Evolutionary conservation across 2,329 filamentous ascomycete genomes (phyloP).

Genomic region (Leptographium lundbergii): DNA sequence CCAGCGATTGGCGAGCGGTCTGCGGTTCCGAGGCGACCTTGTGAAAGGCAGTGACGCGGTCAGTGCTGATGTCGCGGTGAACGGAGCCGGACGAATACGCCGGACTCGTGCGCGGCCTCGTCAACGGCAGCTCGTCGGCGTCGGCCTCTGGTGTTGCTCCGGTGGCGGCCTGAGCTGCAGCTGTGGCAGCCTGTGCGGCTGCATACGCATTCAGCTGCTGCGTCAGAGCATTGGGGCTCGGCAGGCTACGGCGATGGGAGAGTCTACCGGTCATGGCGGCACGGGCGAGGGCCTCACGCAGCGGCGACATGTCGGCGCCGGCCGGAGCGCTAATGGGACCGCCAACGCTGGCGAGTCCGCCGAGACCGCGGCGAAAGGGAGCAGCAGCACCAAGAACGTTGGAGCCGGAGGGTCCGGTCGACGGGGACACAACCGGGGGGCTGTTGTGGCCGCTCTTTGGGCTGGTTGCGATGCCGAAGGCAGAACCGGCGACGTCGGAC

Average conservation of each 20-base stretch:
- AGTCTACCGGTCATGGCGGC: constrained; percentile 5
- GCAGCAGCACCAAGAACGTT: neutral
- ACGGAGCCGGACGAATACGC: neutral
- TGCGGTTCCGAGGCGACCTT: neutral
- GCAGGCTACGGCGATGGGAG: constrained; percentile 10
- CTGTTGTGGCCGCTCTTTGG: neutral
- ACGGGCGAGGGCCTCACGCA: constrained; percentile 11
- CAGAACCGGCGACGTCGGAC: neutral
- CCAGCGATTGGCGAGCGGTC: neutral
- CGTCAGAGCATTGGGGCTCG: constrained; percentile 7
- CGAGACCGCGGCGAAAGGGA: constrained; percentile 6
- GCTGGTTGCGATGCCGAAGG: neutral
- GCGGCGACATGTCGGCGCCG: constrained; percentile 8
- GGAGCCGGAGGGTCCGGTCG: neutral
- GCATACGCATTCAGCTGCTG: constrained; percentile 6
- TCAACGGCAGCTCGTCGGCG: neutral
- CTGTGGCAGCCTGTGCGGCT: neutral
- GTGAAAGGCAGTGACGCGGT: neutral
- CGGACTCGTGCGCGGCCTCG: neutral
- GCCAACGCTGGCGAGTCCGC: neutral
- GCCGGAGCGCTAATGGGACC: neutral
- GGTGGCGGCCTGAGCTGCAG: neutral
- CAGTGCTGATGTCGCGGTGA: neutral
- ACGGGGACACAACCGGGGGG: neutral
- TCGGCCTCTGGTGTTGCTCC: neutral